Base-by-base conservation (phyloP, 164 flowering plant genomes). In the Liquidambar formosana region DNA sequence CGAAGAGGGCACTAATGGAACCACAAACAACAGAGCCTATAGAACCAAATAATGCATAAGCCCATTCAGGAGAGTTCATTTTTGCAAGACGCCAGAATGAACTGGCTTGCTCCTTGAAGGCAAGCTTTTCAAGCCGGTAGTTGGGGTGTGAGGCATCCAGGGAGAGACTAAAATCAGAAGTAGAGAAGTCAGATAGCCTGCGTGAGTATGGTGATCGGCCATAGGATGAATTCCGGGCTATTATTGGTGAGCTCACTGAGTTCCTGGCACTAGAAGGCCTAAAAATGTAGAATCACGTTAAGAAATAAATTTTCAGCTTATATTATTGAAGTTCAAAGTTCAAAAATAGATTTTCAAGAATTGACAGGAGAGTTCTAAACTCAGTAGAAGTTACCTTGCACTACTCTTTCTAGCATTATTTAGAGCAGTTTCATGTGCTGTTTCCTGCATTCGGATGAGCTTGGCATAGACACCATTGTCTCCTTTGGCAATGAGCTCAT, bases 181-280 rank as follows among this genome's bases (percentile, higher is more conserved):
- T 94, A 5, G 99, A 94, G 86, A 94, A 94, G 70, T 94, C 99
- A 27, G 99, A 94, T 15, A 94, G 87, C 38, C 99, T 79, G 45
- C 99, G 88, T 2, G 98, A 94, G 80, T 94, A 94, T 33, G 99
- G 99, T 63, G 99, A 94, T 65, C 97, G 84, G 0, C 97, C 94
- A 69, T 95, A 92, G 0, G 97, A 95, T 10, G 99, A 95, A 65
- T 95, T 95, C 45, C 99, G 81, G 3, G 90, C 86, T 28, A 93
- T 93, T 41, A 93, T 90, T 5, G 99, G 99, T 12, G 99, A 95
- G 86, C 99, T 93, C 5, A 95, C 93, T 1, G 99, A 95, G 83
- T 91, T 95, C 60, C 99, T 86, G 5, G 97, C 99, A 78, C 96
- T 95, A 1, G 99, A 95, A 64, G 89, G 99, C 88, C 99, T 95